phyloP scores from a whole-genome alignment of 1,284 basidiomycete genomes.

The Phlebopus sp. region DNA sequence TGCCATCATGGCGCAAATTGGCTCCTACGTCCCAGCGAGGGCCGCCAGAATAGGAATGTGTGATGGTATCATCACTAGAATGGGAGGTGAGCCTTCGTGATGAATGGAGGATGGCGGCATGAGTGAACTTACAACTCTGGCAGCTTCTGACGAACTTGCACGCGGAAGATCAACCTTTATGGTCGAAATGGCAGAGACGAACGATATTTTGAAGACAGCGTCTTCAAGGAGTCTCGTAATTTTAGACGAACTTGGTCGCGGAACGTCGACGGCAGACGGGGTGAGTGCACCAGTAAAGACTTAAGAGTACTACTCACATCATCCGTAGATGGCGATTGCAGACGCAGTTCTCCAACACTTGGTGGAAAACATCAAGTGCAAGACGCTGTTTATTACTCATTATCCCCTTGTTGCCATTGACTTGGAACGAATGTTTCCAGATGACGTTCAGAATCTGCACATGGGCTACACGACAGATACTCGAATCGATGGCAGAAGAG shows the following conservation, averaged over 20 bases:
- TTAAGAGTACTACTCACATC: conserved; percentile 1
- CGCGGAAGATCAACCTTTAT: conserved; percentile 90
- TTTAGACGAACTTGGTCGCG: conserved; percentile 82
- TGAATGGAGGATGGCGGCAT: conserved; percentile 3
- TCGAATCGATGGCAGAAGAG: conserved; percentile 65
- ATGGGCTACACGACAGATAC: conserved; percentile 78
- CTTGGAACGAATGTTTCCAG: conserved; percentile 51
- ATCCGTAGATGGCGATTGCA: conserved; percentile 76
- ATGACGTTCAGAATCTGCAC: conserved; percentile 72
- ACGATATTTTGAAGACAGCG: conserved; percentile 79
- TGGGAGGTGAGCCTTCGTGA: conserved; percentile 59
- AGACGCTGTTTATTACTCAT: conserved; percentile 93
- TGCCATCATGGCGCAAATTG: conserved; percentile 66
- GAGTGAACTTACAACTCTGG: conserved; percentile 8
- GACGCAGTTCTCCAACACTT: conserved; percentile 77
- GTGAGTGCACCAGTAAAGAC: conserved; percentile 41
- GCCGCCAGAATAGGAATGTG: conserved; percentile 72
- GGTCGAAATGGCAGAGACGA: conserved; percentile 94
- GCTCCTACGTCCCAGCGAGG: conserved; percentile 75
- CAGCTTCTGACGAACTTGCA: conserved; percentile 84
- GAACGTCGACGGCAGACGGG: conserved; percentile 84
- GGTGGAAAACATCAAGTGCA: conserved; percentile 60
- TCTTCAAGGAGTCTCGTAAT: conserved; percentile 78
- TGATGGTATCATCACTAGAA: conserved; percentile 84
- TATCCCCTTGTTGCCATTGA: conserved; percentile 75